Base-by-base conservation (phyloP, 2,329 filamentous ascomycete genomes). In the Geosmithia flava region DNA sequence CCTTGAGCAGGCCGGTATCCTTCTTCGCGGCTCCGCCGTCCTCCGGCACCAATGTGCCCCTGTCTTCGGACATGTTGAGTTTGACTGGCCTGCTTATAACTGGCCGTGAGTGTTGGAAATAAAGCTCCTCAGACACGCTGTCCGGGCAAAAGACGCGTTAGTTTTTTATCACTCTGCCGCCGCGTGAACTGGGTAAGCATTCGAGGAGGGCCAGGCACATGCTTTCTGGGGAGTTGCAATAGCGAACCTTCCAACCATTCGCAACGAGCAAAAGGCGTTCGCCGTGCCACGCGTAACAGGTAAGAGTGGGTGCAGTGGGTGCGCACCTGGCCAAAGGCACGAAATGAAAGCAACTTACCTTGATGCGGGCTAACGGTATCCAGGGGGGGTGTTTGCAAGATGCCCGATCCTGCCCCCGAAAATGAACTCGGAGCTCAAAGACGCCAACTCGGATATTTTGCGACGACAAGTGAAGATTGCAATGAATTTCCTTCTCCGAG, bases 1-100 rank as follows among this genome's bases (percentile, higher is more conserved):
- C 74, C 62, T 75, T 69, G 41, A 83, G 67, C 42, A 77, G 68
- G 37, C 69, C 65, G 46, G 71, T 70, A 50, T 69, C 69, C 59
- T 74, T 76, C 59, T 74, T 76, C 51, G 63, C 59, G 52, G 55
- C 59, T 51, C 62, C 57, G 50, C 61, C 65, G 50, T 70, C 68
- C 51, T 74, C 70, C 39, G 66, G 60, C 30, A 64, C 57, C 50
- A 67, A 54, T 50, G 61, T 58, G 44, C 68, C 65, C 55, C 67
- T 67, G 51, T 71, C 68, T 54, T 69, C 72, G 45, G 68, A 62
- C 61, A 65, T 66, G 44, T 68, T 66, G 52, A 59, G 54, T 47
- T 11, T 37, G 33, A 16, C 15, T 37, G 11, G 33, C 15, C 15
- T 37, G 33, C 15, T 13, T 37, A 37, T 37, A 27, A 8, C 23